Evolutionary conservation across 1,284 basidiomycete species (phyloP).

Genomic region (Bjerkandera adusta): DNA sequence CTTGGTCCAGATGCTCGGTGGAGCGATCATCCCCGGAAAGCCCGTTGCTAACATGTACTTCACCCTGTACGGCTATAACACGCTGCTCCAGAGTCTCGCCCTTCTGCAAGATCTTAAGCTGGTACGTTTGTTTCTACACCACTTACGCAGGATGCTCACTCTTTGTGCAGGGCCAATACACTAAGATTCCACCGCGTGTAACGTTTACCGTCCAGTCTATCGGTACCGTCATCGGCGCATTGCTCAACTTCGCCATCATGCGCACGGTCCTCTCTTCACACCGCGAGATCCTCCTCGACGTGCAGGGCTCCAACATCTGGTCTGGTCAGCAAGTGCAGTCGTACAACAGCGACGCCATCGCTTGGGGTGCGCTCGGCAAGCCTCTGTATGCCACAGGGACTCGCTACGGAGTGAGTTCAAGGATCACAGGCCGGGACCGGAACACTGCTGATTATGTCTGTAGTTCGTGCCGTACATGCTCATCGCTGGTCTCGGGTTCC

Average conservation of each 20-base stretch:
- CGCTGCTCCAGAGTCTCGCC: slow-evolving; percentile 28
- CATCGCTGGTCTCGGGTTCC: slow-evolving; percentile 47
- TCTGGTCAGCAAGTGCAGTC: slow-evolving; percentile 43
- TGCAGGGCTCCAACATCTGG: slow-evolving; percentile 44
- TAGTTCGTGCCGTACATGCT: slow-evolving; percentile 48
- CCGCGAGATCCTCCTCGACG: slow-evolving; percentile 29
- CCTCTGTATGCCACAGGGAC: slow-evolving; percentile 28
- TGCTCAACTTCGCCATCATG: slow-evolving; percentile 31
- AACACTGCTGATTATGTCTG: not conserved
- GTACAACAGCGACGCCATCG: slow-evolving; percentile 47
- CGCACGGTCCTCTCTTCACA: slow-evolving; percentile 25
- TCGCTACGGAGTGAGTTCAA: slow-evolving; percentile 23
- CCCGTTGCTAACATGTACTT: slow-evolving; percentile 43
- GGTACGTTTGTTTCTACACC: not conserved
- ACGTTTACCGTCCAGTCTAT: slow-evolving; percentile 49
- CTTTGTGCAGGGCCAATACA: slow-evolving; percentile 40
- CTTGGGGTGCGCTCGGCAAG: slow-evolving; percentile 54
- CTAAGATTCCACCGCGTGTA: slow-evolving; percentile 46
- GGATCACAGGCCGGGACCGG: not conserved
- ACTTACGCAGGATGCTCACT: not conserved
- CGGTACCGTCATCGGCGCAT: slow-evolving; percentile 43
- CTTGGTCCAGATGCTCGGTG: slow-evolving; percentile 35
- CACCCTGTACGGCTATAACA: slow-evolving; percentile 37
- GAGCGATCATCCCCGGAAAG: slow-evolving; percentile 38
- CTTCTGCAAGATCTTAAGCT: slow-evolving; percentile 43